Evolutionary conservation across 768 basidiomycete genomes (phyloP).

Genomic region (Cystobasidium ongulense): DNA sequence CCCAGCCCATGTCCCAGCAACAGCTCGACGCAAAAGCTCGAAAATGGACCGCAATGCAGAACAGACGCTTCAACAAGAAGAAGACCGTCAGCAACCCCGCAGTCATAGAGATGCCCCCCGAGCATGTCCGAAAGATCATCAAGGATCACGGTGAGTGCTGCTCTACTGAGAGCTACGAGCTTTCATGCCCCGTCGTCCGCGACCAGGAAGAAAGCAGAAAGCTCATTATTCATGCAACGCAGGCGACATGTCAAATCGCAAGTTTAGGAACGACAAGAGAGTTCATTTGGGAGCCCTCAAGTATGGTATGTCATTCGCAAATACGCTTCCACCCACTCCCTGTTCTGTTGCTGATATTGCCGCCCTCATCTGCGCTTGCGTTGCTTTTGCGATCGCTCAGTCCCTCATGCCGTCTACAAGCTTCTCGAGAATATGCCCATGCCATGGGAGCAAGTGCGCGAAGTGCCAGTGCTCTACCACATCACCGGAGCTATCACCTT

Average conservation of each 20-base stretch:
- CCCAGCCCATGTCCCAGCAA: constrained; percentile 52
- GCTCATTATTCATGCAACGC: background rate
- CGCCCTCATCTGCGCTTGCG: background rate
- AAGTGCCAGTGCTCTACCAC: constrained; percentile 96
- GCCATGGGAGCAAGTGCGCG: constrained; percentile 71
- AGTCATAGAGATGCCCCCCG: constrained; percentile 58
- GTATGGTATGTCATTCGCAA: constrained; percentile 32
- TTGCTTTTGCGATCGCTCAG: constrained; percentile 43
- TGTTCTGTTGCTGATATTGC: background rate
- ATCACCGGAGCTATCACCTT: constrained; percentile 99
- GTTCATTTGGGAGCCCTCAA: constrained; percentile 91
- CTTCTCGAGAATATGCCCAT: constrained; percentile 80
- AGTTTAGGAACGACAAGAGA: constrained; percentile 98
- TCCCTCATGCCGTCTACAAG: constrained; percentile 99
- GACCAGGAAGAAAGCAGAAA: background rate
- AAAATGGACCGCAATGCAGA: constrained; percentile 94
- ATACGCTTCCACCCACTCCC: background rate
- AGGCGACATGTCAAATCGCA: constrained; percentile 98
- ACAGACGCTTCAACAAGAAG: constrained; percentile 80
- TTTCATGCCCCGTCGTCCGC: background rate
- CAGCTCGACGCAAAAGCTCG: constrained; percentile 82
- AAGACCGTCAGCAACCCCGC: constrained; percentile 64
- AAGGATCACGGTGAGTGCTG: constrained; percentile 62
- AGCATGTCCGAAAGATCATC: constrained; percentile 98
- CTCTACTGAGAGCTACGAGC: background rate